A percentile compares a stretch with the other conserved stretches of the same genome.
Evolutionary conservation across 2,329 filamentous ascomycete species (phyloP).

Genomic region (Phoma sp.): DNA sequence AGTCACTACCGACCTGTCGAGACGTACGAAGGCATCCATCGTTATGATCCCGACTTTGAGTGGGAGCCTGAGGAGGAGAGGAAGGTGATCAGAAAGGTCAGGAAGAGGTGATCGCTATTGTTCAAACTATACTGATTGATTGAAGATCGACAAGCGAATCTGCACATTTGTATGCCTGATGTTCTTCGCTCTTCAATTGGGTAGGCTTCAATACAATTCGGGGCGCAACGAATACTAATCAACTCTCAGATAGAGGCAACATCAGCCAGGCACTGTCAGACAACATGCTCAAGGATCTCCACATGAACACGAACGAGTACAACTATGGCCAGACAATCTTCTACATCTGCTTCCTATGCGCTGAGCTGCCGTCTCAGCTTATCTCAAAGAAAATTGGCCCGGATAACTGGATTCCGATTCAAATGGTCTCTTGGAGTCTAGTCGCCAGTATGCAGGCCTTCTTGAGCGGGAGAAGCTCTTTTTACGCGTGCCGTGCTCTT

Average conservation of each 20-base stretch:
- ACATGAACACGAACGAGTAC: conserved; percentile 47
- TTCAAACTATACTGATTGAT: background rate
- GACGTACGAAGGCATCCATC: conserved; percentile 64
- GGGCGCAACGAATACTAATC: background rate
- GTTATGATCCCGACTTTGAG: conserved; percentile 62
- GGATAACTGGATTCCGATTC: conserved; percentile 52
- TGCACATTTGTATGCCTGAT: conserved; percentile 60
- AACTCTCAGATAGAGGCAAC: conserved; percentile 50
- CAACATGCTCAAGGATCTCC: conserved; percentile 42
- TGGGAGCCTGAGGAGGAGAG: conserved; percentile 65
- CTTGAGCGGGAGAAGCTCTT: conserved; percentile 57
- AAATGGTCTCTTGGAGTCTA: conserved; percentile 53
- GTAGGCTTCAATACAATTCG: background rate
- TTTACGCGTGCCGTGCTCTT: conserved; percentile 52
- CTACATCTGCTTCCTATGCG: conserved; percentile 77
- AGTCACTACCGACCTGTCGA: conserved; percentile 58
- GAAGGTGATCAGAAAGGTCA: conserved; percentile 60
- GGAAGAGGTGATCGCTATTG: background rate
- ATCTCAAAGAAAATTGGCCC: conserved; percentile 55
- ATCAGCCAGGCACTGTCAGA: conserved; percentile 48
- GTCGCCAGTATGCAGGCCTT: conserved; percentile 72
- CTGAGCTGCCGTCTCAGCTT: conserved; percentile 55
- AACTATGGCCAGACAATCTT: conserved; percentile 62
- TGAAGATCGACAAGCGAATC: conserved; percentile 58
- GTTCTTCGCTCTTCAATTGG: conserved; percentile 52